A percentile compares a stretch with the other conserved stretches of the same genome.
These are phyloP conservation scores for Neurospora tetrasperma DNA, from an alignment of 495 filamentous ascomycete species.

Conservation along the genomic window DNA sequence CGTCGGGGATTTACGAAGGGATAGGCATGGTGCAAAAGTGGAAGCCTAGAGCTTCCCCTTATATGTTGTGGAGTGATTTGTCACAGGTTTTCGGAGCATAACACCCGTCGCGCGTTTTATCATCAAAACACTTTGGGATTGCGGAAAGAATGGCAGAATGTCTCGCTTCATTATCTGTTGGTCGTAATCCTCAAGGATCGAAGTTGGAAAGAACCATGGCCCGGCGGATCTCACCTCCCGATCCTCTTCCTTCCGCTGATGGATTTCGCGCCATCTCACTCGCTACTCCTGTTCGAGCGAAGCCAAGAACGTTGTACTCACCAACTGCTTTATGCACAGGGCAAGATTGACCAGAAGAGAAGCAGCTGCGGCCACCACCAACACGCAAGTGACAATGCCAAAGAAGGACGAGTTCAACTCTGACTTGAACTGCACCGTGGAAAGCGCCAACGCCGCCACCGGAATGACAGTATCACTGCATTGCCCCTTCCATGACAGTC, in stretches of 20 bases:
- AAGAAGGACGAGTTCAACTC: slow-evolving; percentile 8
- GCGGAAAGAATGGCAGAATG: background rate
- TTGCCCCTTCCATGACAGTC: slow-evolving; percentile 5
- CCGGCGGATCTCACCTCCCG: background rate
- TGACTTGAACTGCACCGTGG: background rate
- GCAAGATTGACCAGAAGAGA: slow-evolving; percentile 3
- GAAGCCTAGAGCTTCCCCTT: background rate
- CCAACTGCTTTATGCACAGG: background rate
- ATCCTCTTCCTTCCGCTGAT: background rate
- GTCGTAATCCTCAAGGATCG: background rate
- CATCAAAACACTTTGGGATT: background rate
- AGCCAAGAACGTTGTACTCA: background rate
- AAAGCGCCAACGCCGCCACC: slow-evolving; percentile 2
- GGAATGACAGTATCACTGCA: slow-evolving; percentile 6
- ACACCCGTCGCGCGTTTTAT: background rate
- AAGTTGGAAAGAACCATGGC: background rate
- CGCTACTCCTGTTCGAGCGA: background rate
- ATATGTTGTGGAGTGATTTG: background rate
- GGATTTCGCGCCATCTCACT: background rate
- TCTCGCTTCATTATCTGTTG: background rate
- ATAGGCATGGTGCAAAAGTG: background rate
- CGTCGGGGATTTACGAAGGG: background rate
- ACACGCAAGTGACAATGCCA: slow-evolving; percentile 1
- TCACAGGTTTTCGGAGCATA: background rate
- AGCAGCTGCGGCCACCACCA: slow-evolving; percentile 1